Evolutionary conservation across 164 flowering plant species (phyloP).

Genomic region (Chimonanthus praecox): DNA sequence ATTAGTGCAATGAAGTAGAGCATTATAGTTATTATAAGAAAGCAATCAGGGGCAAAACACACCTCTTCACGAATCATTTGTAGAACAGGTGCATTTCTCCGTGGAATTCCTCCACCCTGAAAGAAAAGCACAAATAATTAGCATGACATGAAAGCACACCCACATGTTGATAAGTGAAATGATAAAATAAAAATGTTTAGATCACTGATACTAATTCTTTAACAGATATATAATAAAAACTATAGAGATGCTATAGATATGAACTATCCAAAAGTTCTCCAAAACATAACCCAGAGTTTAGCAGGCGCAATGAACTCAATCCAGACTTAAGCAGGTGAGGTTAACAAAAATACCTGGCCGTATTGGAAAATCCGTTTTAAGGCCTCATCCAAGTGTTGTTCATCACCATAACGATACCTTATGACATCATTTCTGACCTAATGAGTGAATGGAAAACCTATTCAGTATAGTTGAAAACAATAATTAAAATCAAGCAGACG

Average conservation of each 20-base stretch:
- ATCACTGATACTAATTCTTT: background rate
- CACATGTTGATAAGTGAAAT: background rate
- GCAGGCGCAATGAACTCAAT: background rate
- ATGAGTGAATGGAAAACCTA: constrained; percentile 4
- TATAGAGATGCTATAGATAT: background rate
- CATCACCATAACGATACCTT: constrained; percentile 95
- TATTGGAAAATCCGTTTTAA: constrained; percentile 90
- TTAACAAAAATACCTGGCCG: constrained; percentile 53
- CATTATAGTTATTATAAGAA: background rate
- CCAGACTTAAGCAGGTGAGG: background rate
- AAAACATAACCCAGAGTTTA: background rate
- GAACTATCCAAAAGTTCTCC: background rate
- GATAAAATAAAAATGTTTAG: background rate
- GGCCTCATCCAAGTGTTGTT: constrained; percentile 96
- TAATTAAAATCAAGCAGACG: background rate
- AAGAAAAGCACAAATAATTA: constrained; percentile 4
- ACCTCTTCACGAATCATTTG: constrained; percentile 89
- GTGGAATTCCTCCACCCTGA: constrained; percentile 92
- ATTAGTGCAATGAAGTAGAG: background rate
- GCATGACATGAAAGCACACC: constrained; percentile 7
- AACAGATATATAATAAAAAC: too few species aligned
- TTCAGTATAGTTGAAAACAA: constrained; percentile 2
- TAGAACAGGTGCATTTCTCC: constrained; percentile 83
- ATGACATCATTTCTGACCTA: constrained; percentile 90
- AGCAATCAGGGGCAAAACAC: constrained; percentile 15